Evolutionary conservation across 2,329 filamentous ascomycete species (phyloP).

Genomic region (Aspergillus costaricaensis): DNA sequence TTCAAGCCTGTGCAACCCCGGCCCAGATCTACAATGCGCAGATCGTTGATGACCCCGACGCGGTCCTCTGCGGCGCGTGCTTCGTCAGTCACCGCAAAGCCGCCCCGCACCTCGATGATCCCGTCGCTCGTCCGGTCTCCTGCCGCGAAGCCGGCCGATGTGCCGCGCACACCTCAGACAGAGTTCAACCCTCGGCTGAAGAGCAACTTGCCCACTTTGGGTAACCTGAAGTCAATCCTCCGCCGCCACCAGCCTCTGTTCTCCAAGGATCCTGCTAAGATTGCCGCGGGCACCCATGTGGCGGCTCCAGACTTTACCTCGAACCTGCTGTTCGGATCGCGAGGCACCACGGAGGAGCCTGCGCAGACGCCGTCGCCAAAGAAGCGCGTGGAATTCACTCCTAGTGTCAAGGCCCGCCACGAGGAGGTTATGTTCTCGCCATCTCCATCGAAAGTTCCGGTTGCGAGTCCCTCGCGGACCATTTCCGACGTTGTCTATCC

Average conservation of each 20-base stretch:
- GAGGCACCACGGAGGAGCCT: conserved; percentile 28
- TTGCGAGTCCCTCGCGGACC: conserved; percentile 22
- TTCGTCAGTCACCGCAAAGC: conserved; percentile 50
- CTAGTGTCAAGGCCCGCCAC: conserved; percentile 59
- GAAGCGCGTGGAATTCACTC: conserved; percentile 82
- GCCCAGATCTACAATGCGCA: conserved; percentile 51
- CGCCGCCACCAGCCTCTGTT: conserved; percentile 61
- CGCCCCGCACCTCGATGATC: conserved; percentile 56
- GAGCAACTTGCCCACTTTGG: conserved; percentile 52
- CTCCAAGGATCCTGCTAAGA: conserved; percentile 59
- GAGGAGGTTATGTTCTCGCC: conserved; percentile 36
- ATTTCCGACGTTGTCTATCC: conserved; percentile 39
- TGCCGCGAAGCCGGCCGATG: conserved; percentile 52
- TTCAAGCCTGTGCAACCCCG: conserved; percentile 28
- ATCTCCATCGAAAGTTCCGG: conserved; percentile 44
- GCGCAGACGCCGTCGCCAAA: conserved; percentile 69
- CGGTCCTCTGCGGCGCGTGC: conserved; percentile 70
- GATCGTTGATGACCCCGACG: conserved; percentile 73
- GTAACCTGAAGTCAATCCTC: conserved; percentile 64
- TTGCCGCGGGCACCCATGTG: conserved; percentile 61
- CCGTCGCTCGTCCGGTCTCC: conserved; percentile 56
- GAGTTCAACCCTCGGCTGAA: conserved; percentile 50
- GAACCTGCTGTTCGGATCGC: conserved; percentile 53
- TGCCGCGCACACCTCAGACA: conserved; percentile 48
- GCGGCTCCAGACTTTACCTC: conserved; percentile 45